Evolutionary conservation across 2,329 filamentous ascomycete genomes (phyloP).

Genomic region (Sarocladiaceae sp.): DNA sequence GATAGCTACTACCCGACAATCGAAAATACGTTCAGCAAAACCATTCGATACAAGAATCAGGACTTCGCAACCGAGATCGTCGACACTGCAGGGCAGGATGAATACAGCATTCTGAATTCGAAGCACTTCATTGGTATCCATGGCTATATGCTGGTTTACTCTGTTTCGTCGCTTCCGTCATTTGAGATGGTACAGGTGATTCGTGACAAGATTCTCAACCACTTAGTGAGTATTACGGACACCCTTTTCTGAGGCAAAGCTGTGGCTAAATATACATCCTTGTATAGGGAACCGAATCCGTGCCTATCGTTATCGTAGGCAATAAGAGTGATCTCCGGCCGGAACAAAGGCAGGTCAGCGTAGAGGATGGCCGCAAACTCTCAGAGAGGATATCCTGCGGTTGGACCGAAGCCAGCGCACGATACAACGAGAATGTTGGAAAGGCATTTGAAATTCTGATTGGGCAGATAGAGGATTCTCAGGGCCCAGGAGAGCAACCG

Average conservation of each 20-base stretch:
- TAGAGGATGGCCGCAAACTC: constrained; percentile 78
- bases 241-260: not conserved
- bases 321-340: constrained; percentile 94
- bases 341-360: constrained; percentile 84
- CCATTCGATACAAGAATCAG: constrained; percentile 86
- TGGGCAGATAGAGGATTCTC: constrained; percentile 86
- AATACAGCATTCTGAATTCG: constrained; percentile 96
- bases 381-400: constrained; percentile 84
- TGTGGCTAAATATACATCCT: not conserved
- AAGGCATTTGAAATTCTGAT: constrained; percentile 94
- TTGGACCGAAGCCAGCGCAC: constrained; percentile 90
- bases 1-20: constrained; percentile 99
- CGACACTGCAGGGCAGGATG: constrained; percentile 96
- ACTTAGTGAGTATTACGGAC: constrained; percentile 61
- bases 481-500: constrained; percentile 80
- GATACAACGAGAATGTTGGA: constrained; percentile 88
- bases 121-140: constrained; percentile 99
- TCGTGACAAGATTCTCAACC: constrained; percentile 93
- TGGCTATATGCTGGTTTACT: constrained; percentile 97
- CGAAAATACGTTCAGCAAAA: constrained; percentile 96
- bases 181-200: constrained; percentile 98
- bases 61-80: constrained; percentile 96
- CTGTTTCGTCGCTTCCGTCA: constrained; percentile 86
- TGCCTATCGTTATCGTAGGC: constrained; percentile 89
- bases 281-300: constrained; percentile 75